phyloP scores from a whole-genome alignment of 2,329 filamentous ascomycete genomes.

The Pyricularia grisea region DNA sequence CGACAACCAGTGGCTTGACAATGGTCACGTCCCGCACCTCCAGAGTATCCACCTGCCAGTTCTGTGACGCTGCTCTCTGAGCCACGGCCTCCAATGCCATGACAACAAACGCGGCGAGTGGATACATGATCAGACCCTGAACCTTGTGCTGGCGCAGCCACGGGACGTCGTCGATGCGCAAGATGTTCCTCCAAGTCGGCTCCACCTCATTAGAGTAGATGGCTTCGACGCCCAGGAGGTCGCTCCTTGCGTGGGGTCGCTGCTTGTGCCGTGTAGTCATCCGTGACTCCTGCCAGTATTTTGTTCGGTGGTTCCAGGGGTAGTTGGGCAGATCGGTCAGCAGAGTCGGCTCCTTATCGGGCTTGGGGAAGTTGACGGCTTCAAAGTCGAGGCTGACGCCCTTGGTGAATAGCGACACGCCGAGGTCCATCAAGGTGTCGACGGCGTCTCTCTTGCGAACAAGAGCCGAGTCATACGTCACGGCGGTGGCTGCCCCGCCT shows the following conservation, averaged over 20 bases:
- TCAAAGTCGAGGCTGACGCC: conserved; percentile 33
- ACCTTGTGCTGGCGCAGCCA: conserved; percentile 51
- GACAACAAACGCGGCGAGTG: conserved; percentile 40
- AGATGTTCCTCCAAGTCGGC: conserved; percentile 38
- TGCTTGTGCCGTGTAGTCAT: conserved; percentile 30
- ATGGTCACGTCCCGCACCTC: conserved; percentile 38
- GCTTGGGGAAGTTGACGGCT: conserved; percentile 34
- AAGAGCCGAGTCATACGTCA: conserved; percentile 36
- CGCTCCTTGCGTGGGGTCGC: conserved; percentile 28
- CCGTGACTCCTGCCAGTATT: conserved; percentile 39
- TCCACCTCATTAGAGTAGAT: conserved; percentile 33
- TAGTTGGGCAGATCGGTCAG: conserved; percentile 36
- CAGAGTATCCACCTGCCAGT: conserved; percentile 25
- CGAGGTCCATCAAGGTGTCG: conserved; percentile 28
- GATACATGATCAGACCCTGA: conserved; percentile 46
- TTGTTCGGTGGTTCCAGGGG: conserved; percentile 34
- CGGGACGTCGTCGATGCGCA: conserved; percentile 38
- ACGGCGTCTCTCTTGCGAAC: conserved; percentile 41
- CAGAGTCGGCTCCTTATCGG: conserved; percentile 24
- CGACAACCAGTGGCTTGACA: conserved; percentile 34
- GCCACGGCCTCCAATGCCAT: conserved; percentile 39
- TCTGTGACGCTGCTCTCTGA: conserved; percentile 22
- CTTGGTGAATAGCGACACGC: conserved; percentile 33
- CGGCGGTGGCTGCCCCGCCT: conserved; percentile 28
- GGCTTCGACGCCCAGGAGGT: conserved; percentile 35